phyloP scores from a whole-genome alignment of 2,329 filamentous ascomycete genomes.

The Coniochaeta prunicola region DNA sequence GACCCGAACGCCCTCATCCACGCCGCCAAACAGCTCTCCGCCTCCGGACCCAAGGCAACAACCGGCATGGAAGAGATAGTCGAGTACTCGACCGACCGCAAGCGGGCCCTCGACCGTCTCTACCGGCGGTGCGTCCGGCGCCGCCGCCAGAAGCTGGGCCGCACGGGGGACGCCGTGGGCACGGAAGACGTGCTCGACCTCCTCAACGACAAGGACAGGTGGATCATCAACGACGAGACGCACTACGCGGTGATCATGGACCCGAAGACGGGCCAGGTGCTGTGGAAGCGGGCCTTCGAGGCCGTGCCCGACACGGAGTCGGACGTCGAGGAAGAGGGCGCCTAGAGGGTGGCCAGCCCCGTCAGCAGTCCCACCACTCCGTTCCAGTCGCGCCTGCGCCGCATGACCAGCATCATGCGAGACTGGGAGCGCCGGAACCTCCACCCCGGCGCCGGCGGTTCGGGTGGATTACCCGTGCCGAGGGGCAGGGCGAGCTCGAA shows the following conservation, averaged over 20 bases:
- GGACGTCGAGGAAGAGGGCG: background rate
- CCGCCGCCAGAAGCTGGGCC: background rate
- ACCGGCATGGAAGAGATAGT: conserved; percentile 18
- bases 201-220: conserved; percentile 16
- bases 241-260: conserved; percentile 35
- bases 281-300: conserved; percentile 26
- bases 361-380: background rate
- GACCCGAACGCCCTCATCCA: conserved; percentile 9
- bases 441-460: background rate
- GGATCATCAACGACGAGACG: conserved; percentile 17
- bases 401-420: background rate
- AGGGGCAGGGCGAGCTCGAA: background rate
- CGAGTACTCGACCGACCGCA: conserved; percentile 14
- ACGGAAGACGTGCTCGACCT: conserved; percentile 16
- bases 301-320: background rate
- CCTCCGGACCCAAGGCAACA: background rate
- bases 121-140: conserved; percentile 8
- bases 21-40: conserved; percentile 5
- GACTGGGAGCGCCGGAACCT: background rate
- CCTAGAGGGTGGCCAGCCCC: background rate
- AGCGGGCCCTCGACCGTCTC: conserved; percentile 3
- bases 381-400: background rate
- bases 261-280: conserved; percentile 33
- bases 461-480: background rate
- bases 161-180: conserved; percentile 5